Percentiles rank a stretch among this genome's conserved stretches.
Conservation (phyloP, 1,284 basidiomycete species). For the Fomitopsis palustris region DNA sequence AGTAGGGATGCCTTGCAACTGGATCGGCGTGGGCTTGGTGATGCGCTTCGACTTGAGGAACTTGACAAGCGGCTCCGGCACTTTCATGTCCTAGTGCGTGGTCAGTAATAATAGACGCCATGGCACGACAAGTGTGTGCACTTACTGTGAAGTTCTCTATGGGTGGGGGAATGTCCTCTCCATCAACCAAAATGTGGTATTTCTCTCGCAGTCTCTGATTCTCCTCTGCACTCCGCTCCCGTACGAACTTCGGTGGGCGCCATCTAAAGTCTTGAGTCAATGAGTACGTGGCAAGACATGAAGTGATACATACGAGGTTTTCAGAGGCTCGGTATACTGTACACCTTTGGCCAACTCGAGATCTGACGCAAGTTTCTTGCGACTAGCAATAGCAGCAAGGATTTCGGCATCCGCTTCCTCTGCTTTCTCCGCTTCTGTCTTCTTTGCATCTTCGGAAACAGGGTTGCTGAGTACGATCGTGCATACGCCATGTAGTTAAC, state of each 20-base stretch:
- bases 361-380: slow-evolving; percentile 89
- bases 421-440: slow-evolving; percentile 79
- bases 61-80: slow-evolving; percentile 81
- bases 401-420: slow-evolving; percentile 91
- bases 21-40: slow-evolving; percentile 88
- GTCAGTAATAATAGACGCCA: slow-evolving; percentile 11
- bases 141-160: slow-evolving; percentile 86
- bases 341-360: slow-evolving; percentile 93
- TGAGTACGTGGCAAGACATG: background rate
- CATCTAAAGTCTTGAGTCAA: slow-evolving; percentile 51
- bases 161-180: slow-evolving; percentile 90
- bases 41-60: slow-evolving; percentile 87
- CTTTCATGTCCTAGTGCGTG: slow-evolving; percentile 87
- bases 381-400: slow-evolving; percentile 86
- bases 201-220: slow-evolving; percentile 81
- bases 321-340: slow-evolving; percentile 83
- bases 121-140: slow-evolving; percentile 6
- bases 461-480: slow-evolving; percentile 5
- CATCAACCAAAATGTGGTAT: slow-evolving; percentile 90
- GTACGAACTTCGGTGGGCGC: slow-evolving; percentile 84
- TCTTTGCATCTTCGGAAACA: slow-evolving; percentile 71
- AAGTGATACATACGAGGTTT: slow-evolving; percentile 60
- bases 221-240: slow-evolving; percentile 65
- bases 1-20: slow-evolving; percentile 94
- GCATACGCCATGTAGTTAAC: background rate